phyloP scores from a whole-genome alignment of 768 basidiomycete genomes.

The Pisolithus marmoratus region DNA sequence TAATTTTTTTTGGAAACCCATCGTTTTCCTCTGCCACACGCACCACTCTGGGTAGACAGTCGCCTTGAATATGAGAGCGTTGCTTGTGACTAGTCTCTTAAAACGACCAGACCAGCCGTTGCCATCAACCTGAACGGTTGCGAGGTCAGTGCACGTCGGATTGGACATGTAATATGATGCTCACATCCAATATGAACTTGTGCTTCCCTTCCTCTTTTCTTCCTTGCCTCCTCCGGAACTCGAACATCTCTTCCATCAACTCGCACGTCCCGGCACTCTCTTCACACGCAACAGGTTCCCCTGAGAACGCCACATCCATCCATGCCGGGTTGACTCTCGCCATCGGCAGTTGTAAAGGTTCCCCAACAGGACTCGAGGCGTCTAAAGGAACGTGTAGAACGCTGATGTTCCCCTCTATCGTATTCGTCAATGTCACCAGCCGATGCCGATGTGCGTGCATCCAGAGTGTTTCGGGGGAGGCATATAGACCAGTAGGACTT shows the following conservation, averaged over 20 bases:
- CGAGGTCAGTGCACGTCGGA: not conserved
- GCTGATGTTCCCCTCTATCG: conserved; percentile 32
- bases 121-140: conserved; percentile 38
- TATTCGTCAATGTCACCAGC: conserved; percentile 40
- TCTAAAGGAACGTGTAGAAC: conserved; percentile 32
- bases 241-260: conserved; percentile 41
- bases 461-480: conserved; percentile 39
- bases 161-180: conserved; percentile 13
- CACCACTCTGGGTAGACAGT: too few relatives aligned
- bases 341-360: conserved; percentile 28
- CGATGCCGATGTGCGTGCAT: conserved; percentile 42
- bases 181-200: conserved; percentile 56
- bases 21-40: too few relatives aligned
- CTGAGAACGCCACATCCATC: conserved; percentile 56
- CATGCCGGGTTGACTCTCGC: conserved; percentile 45
- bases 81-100: conserved; percentile 51
- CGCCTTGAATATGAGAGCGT: too few relatives aligned
- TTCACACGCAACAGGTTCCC: conserved; percentile 39
- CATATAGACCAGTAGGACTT: conserved; percentile 62
- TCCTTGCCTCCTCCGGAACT: conserved; percentile 42
- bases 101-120: conserved; percentile 61
- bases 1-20: too few relatives aligned
- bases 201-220: conserved; percentile 47
- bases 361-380: conserved; percentile 29
- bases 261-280: conserved; percentile 29